Evolutionary conservation across 352 stramenopile species (phyloP), one percentile per base, ranked within the genome.

Genomic region (Pythium dissotocum): DNA sequence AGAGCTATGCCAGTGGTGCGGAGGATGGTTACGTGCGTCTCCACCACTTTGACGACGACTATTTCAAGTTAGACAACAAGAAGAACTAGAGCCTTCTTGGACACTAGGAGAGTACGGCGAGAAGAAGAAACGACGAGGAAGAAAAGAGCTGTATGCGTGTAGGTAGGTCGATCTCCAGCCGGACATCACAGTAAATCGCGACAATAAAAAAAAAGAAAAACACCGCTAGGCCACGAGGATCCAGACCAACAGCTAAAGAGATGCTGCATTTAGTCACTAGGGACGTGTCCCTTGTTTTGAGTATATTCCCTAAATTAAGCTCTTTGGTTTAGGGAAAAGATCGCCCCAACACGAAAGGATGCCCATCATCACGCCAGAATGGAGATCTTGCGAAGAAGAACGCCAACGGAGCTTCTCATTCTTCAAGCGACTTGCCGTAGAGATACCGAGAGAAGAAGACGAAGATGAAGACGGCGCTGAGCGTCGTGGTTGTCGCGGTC

Each of bases 1-100:
- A 94, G 77, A 98, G 93, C 80, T 99, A 98, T 89, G 96, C 96
- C n/a, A 99, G 93, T 69, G 98, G 98, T 46, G 97, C 96, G 13
- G 98, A 99, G 73, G 98, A 99, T 76, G 98, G 98, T 53, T 99
- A 99, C 76, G 93, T 99, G 68, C 95, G 97, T 76, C 80, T 99
- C 36, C 96, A 99, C 83, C 91, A 98, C 82, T 99, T 99, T 77
- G 97, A 99, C 79, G 93, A 98, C 77, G 94, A 97, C 76, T 99
- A 99, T 85, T 83, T 99, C 65, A 95, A 98, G 81, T 63, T 82
- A 73, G 78, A 82, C 44, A 71, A 67, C 54, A 78, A 79, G 76
- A 69, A 71, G 32, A 69, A 65, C 48, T 70, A 65, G 57, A 42
- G 36, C 36, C 36, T 42, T 42, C 36, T 42, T 42, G 36, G 36